A percentile compares a stretch with the other conserved stretches of the same genome.
phyloP scores from a whole-genome alignment of 257 asterid species.

The Ocimum tenuiflorum region DNA sequence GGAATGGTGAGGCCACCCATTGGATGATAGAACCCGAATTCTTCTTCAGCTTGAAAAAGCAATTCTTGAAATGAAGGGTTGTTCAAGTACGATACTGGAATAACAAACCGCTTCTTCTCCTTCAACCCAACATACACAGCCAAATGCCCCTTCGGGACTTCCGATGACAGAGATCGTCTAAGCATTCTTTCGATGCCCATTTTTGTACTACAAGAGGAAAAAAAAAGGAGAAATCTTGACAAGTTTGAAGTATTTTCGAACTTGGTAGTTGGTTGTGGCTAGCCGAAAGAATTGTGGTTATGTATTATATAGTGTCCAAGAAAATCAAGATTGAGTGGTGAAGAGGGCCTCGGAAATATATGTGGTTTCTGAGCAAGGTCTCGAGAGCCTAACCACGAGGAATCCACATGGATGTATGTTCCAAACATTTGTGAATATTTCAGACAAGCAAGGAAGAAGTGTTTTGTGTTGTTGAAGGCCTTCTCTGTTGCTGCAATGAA shows the following conservation, averaged over 20 bases:
- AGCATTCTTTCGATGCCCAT: constrained; percentile 24
- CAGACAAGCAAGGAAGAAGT: not conserved
- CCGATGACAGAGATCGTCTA: constrained; percentile 20
- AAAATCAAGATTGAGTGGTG: not conserved
- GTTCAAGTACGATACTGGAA: constrained; percentile 24
- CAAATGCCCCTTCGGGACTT: constrained; percentile 27
- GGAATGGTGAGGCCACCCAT: constrained; percentile 36
- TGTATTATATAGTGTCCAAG: not conserved
- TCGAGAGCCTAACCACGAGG: not conserved
- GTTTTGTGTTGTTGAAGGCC: not conserved
- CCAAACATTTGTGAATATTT: not conserved
- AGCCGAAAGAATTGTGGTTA: not conserved
- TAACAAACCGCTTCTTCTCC: no score
- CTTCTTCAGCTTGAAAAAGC: constrained; percentile 27
- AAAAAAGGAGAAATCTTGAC: no score
- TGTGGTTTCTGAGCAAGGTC: not conserved
- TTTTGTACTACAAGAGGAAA: not conserved
- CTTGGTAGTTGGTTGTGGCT: not conserved
- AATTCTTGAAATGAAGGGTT: constrained; percentile 17
- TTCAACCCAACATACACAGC: constrained; percentile 26
- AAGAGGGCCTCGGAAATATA: not conserved
- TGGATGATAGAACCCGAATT: constrained; percentile 28
- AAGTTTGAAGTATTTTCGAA: no score
- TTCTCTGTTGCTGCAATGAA: no score
- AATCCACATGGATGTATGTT: constrained; percentile 26